A percentile compares a stretch with the other conserved stretches of the same genome.
These are phyloP conservation scores for Xylariaceae sp. DNA, from an alignment of 2,329 filamentous ascomycete genomes.

Conservation along the genomic window DNA sequence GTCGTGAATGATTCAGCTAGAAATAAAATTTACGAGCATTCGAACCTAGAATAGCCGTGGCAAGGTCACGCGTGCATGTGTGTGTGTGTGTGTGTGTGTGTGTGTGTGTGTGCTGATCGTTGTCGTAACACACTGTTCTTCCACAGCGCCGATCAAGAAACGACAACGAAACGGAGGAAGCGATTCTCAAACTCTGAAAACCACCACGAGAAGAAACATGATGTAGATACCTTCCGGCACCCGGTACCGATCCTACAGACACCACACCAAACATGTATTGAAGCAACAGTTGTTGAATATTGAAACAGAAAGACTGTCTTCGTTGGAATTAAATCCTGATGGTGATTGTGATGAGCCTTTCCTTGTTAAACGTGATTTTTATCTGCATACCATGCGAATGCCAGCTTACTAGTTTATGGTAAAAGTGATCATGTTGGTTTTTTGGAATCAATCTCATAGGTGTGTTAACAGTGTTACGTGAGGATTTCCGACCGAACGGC, in stretches of 20 bases:
- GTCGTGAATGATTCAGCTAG: constrained; percentile 18
- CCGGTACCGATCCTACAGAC: neutral
- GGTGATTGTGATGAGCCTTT: no score
- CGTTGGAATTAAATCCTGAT: neutral
- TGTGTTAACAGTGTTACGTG: no score
- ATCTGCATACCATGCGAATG: no score
- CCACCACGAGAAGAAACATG: neutral
- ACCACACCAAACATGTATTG: neutral
- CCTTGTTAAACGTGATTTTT: neutral
- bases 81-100: no score
- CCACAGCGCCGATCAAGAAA: neutral
- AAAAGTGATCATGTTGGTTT: no score
- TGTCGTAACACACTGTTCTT: neutral
- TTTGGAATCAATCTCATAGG: no score
- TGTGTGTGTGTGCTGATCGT: neutral
- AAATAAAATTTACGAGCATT: constrained; percentile 8
- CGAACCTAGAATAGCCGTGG: neutral
- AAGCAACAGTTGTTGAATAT: neutral
- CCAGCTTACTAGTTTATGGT: no score
- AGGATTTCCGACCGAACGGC: no score
- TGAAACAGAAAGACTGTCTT: neutral
- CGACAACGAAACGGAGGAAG: constrained; percentile 10
- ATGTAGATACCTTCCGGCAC: neutral
- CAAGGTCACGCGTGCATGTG: no score
- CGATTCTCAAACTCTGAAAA: constrained; percentile 3